Conservation (phyloP, 192 early-diverging fungal genomes). For the Dissophora globulifera region DNA sequence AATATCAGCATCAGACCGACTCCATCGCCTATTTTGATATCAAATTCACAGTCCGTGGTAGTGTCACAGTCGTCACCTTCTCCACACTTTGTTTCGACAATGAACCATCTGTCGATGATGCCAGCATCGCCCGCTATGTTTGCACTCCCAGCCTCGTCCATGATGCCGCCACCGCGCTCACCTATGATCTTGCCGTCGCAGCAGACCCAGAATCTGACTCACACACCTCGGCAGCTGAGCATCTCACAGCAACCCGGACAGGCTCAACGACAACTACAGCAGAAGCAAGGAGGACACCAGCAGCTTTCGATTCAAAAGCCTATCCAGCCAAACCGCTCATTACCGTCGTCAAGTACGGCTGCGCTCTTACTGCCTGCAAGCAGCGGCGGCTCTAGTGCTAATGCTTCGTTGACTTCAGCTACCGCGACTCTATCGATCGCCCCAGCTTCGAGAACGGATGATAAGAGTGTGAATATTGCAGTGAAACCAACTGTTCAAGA, state of each 20-base stretch:
- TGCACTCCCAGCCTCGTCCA: slow-evolving; percentile 29
- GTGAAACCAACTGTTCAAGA: too few species aligned
- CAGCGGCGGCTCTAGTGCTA: background rate
- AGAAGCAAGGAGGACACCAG: background rate
- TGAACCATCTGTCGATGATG: slow-evolving; percentile 44
- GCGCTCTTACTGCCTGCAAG: background rate
- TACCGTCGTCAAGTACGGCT: too few species aligned
- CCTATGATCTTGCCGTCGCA: slow-evolving; percentile 43
- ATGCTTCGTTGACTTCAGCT: too few species aligned
- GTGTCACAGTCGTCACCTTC: slow-evolving; percentile 31
- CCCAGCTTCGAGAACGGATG: too few species aligned
- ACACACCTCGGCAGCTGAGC: slow-evolving; percentile 21
- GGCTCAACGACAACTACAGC: slow-evolving; percentile 22
- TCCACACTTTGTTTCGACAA: slow-evolving; percentile 23
- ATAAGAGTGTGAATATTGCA: too few species aligned
- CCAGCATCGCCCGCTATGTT: slow-evolving; percentile 36
- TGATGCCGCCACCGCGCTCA: slow-evolving; percentile 36
- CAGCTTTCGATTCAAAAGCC: background rate
- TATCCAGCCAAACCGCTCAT: slow-evolving; percentile 7
- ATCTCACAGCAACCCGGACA: slow-evolving; percentile 23
- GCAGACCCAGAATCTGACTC: slow-evolving; percentile 11
- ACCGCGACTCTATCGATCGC: too few species aligned
- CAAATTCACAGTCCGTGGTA: slow-evolving; percentile 10
- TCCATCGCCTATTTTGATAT: slow-evolving; percentile 28
- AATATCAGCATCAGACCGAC: slow-evolving; percentile 7